A percentile compares a stretch with the other conserved stretches of the same genome.
These are phyloP conservation scores for Trichosporon faecale DNA, from an alignment of 1,284 basidiomycete species.

Conservation along the genomic window DNA sequence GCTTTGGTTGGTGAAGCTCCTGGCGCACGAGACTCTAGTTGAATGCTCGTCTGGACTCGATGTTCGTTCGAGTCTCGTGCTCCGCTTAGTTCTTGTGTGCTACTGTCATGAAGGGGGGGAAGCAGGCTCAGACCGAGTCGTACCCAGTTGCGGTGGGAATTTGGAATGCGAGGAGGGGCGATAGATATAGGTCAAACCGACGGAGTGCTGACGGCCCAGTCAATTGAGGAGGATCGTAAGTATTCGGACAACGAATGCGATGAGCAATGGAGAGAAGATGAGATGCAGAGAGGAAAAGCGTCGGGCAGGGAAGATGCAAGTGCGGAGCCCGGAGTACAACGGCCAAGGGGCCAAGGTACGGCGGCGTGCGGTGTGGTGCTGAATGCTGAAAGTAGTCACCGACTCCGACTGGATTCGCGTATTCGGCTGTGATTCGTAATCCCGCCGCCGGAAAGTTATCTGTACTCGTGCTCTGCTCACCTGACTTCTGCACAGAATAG, in stretches of 20 bases:
- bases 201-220: background rate
- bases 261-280: background rate
- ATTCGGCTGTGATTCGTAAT: conserved; percentile 5
- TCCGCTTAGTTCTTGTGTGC: background rate
- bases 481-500: background rate
- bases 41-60: conserved; percentile 3
- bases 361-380: background rate
- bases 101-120: background rate
- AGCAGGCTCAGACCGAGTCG: background rate
- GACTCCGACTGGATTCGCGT: background rate
- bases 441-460: background rate
- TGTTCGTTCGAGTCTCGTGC: conserved; percentile 7
- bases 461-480: background rate
- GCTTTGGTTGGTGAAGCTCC: conserved; percentile 4
- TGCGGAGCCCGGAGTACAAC: background rate
- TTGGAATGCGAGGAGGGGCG: background rate
- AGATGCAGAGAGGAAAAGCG: background rate
- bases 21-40: conserved; percentile 8
- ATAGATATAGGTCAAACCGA: conserved; percentile 3
- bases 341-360: background rate
- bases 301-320: background rate
- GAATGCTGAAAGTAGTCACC: background rate
- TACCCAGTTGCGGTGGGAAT: background rate
- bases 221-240: background rate
- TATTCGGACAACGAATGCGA: background rate